Conservation (phyloP, 2,329 filamentous ascomycete species). For the Colletotrichum euphorbiae region DNA sequence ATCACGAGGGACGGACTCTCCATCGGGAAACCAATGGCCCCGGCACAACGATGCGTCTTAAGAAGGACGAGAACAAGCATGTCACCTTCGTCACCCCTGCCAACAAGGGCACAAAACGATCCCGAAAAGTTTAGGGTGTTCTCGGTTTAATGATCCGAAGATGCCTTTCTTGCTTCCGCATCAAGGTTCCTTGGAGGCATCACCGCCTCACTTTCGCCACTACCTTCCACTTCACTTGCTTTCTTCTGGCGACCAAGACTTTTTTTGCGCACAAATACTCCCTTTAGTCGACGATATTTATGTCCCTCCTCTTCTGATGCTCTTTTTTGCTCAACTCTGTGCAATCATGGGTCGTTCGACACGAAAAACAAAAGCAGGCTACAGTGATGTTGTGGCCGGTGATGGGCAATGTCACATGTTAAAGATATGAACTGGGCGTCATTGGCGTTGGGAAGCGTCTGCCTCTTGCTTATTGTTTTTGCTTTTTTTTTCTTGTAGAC, state of each 20-base stretch:
- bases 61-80: constrained; percentile 66
- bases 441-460: constrained; percentile 39
- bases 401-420: constrained; percentile 37
- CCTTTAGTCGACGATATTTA: constrained; percentile 39
- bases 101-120: constrained; percentile 52
- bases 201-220: constrained; percentile 25
- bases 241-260: constrained; percentile 39
- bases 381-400: constrained; percentile 33
- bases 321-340: constrained; percentile 30
- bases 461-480: constrained; percentile 28
- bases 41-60: constrained; percentile 58
- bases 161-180: constrained; percentile 14
- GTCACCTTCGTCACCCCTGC: constrained; percentile 67
- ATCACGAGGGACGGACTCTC: constrained; percentile 60
- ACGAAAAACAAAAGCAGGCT: constrained; percentile 36
- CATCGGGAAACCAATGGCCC: constrained; percentile 52
- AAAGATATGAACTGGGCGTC: constrained; percentile 40
- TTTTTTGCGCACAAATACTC: constrained; percentile 38
- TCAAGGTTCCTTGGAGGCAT: constrained; percentile 17
- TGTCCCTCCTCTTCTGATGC: constrained; percentile 31
- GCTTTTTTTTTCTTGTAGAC: constrained; percentile 35
- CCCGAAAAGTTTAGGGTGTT: constrained; percentile 37
- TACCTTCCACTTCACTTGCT: constrained; percentile 38
- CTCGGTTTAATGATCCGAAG: constrained; percentile 2
- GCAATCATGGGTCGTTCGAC: constrained; percentile 33